phyloP scores from a whole-genome alignment of 768 basidiomycete species.

The Termitomyces sp. region DNA sequence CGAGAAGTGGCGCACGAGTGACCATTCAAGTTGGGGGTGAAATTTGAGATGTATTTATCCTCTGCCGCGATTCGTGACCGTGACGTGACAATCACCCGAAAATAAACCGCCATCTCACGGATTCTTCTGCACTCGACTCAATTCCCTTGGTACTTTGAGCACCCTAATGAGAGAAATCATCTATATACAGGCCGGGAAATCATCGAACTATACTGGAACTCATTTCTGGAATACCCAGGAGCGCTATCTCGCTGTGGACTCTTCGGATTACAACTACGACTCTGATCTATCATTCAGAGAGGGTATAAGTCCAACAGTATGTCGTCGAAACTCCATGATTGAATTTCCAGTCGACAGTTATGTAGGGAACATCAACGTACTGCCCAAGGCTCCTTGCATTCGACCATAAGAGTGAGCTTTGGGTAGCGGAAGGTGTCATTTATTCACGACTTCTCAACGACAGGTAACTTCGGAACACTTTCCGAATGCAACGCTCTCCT shows the following conservation, averaged over 20 bases:
- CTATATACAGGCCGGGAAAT: slow-evolving; percentile 68
- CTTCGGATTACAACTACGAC: slow-evolving; percentile 39
- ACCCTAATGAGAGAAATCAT: slow-evolving; percentile 68
- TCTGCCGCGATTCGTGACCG: neutral
- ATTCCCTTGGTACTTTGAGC: neutral
- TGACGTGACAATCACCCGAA: slow-evolving; percentile 10
- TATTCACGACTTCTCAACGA: neutral
- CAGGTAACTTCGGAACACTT: slow-evolving; percentile 68
- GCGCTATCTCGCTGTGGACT: slow-evolving; percentile 52
- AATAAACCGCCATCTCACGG: neutral
- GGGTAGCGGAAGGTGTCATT: neutral
- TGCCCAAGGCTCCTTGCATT: slow-evolving; percentile 66
- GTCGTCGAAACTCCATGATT: slow-evolving; percentile 11
- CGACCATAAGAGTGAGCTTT: slow-evolving; percentile 56
- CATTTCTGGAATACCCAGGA: slow-evolving; percentile 87
- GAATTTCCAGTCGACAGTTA: neutral
- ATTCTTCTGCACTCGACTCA: neutral
- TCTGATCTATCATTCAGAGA: slow-evolving; percentile 67
- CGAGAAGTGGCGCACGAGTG: slow-evolving; percentile 6
- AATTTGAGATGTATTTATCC: too few relatives aligned
- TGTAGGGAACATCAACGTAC: slow-evolving; percentile 43
- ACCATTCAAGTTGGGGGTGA: too few relatives aligned
- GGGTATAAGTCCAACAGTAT: slow-evolving; percentile 46
- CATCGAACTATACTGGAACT: slow-evolving; percentile 66
- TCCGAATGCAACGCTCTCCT: slow-evolving; percentile 37